phyloP scores from a whole-genome alignment of 192 early-diverging fungal species.

The Powellomyces hirtus region DNA sequence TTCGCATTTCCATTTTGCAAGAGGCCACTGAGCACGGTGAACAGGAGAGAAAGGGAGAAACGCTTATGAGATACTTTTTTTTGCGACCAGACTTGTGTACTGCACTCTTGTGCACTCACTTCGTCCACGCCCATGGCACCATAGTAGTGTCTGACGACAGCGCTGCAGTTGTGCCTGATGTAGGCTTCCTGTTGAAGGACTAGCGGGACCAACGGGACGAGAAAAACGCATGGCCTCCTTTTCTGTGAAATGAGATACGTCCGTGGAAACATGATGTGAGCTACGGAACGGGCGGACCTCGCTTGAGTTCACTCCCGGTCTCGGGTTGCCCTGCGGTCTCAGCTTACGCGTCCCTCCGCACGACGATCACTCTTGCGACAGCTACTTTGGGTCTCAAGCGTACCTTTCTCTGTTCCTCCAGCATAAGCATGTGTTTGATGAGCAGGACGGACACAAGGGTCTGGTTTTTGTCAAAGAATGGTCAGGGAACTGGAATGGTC shows the following conservation, averaged over 20 bases:
- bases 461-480: neutral
- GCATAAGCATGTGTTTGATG: constrained; percentile 7
- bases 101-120: too few relatives aligned
- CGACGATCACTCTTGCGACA: too few relatives aligned
- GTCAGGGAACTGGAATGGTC: neutral
- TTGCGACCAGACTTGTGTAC: too few relatives aligned
- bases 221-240: constrained; percentile 50
- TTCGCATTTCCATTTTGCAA: neutral
- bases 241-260: too few relatives aligned
- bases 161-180: constrained; percentile 65
- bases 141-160: constrained; percentile 61
- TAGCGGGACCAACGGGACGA: constrained; percentile 84
- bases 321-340: too few relatives aligned
- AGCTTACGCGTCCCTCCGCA: too few relatives aligned
- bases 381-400: too few relatives aligned
- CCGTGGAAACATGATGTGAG: neutral
- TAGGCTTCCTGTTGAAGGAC: constrained; percentile 82
- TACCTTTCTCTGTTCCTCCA: neutral
- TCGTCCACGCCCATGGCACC: constrained; percentile 69
- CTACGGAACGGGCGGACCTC: neutral
- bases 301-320: too few relatives aligned
- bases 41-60: too few relatives aligned
- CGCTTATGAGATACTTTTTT: too few relatives aligned
- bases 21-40: constrained; percentile 7
- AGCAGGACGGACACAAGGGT: constrained; percentile 16